Conservation (phyloP, 1,139 yeast genomes). For the Blastobotrys apis region DNA sequence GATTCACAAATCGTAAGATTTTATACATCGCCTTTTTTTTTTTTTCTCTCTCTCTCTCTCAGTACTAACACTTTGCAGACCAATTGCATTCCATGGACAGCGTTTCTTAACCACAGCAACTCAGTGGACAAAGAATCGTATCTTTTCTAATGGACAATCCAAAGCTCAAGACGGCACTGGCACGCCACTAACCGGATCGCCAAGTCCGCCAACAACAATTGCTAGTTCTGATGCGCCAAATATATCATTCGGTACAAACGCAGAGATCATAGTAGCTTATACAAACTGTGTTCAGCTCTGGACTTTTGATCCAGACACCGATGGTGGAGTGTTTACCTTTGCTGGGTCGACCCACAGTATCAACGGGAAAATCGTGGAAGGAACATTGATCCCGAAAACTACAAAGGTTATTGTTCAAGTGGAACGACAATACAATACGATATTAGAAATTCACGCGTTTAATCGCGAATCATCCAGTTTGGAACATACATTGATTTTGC, state of each 20-base stretch:
- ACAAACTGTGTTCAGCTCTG: slow-evolving; percentile 25
- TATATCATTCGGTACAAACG: slow-evolving; percentile 18
- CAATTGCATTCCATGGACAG: slow-evolving; percentile 25
- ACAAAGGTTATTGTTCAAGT: slow-evolving; percentile 22
- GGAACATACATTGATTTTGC: slow-evolving; percentile 23
- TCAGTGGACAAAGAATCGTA: slow-evolving; percentile 27
- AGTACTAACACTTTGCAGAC: slow-evolving; percentile 13
- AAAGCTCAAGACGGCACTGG: not conserved
- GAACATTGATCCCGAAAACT: slow-evolving; percentile 12
- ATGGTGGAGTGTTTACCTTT: slow-evolving; percentile 21
- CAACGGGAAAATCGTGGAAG: slow-evolving; percentile 22
- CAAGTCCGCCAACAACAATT: not conserved
- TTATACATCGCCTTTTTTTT: no score
- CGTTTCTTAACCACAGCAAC: slow-evolving; percentile 28
- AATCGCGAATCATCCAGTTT: slow-evolving; percentile 16
- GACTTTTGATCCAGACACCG: slow-evolving; percentile 17
- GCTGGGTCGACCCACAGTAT: slow-evolving; percentile 23
- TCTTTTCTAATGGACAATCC: slow-evolving; percentile 18
- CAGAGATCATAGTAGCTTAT: slow-evolving; percentile 21
- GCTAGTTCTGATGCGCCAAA: slow-evolving; percentile 7
- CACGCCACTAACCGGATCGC: not conserved
- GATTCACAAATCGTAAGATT: slow-evolving; percentile 23
- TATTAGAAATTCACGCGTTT: slow-evolving; percentile 23
- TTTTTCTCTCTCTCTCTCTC: no score
- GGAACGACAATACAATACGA: slow-evolving; percentile 16